Evolutionary conservation across 225 moss, liverwort and hornwort species (phyloP).

Genomic region (Rhytidiadelphus loreus): DNA sequence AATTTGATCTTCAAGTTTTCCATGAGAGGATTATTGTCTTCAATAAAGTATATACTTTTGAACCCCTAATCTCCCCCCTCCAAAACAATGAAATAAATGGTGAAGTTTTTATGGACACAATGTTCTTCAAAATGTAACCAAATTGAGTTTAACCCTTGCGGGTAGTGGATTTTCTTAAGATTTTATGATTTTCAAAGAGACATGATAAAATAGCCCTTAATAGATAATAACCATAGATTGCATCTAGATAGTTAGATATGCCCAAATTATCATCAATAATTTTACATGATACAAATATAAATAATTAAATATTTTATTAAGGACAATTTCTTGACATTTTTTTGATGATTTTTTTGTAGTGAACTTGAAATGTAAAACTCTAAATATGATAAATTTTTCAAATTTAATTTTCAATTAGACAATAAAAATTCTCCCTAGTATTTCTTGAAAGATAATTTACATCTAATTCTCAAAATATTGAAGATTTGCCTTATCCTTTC

Average conservation of each 20-base stretch:
- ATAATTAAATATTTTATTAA: not conserved
- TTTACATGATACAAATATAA: not conserved
- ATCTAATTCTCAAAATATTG: not conserved
- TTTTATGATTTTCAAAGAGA: not conserved
- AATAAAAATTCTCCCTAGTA: not conserved
- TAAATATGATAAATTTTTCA: not conserved
- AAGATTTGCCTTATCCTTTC: not conserved
- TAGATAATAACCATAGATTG: not conserved
- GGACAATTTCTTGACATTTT: not conserved
- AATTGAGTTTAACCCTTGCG: fast-evolving
- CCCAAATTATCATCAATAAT: not conserved
- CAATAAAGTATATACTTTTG: not conserved
- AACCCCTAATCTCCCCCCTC: fast-evolving
- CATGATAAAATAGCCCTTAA: not conserved
- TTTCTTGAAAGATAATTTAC: no score
- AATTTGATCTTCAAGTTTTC: no score
- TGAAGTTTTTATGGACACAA: not conserved
- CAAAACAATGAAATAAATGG: not conserved
- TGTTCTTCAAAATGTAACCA: not conserved
- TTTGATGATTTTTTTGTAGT: not conserved
- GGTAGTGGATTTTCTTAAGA: fast-evolving
- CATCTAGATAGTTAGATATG: not conserved
- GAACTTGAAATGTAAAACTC: not conserved
- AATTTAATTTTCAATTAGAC: not conserved
- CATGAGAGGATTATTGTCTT: fast-evolving